Conservation (phyloP, 805 yeast genomes). For the Yamadazyma philogaea region DNA sequence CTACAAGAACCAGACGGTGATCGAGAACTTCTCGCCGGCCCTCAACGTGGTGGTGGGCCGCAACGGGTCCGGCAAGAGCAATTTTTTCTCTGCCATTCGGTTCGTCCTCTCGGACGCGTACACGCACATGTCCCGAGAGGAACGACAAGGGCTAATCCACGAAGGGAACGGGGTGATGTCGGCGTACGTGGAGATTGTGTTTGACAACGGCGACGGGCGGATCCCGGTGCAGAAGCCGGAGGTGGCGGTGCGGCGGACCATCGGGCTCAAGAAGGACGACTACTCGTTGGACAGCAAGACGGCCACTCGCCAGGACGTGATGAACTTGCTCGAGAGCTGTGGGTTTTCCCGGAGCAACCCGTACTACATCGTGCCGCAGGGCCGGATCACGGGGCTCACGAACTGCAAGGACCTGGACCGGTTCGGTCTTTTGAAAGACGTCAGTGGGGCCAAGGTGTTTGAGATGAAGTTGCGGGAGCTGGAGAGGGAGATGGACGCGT, state of each 20-base stretch:
- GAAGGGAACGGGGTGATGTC: constrained; percentile 91
- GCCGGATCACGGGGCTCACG: constrained; percentile 81
- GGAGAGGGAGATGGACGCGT: constrained; percentile 69
- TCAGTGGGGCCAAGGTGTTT: constrained; percentile 92
- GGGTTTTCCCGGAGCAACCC: constrained; percentile 91
- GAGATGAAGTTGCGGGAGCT: constrained; percentile 80
- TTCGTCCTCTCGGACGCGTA: constrained; percentile 90
- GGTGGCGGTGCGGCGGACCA: constrained; percentile 77
- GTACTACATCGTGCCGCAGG: constrained; percentile 96
- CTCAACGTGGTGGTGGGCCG: constrained; percentile 84
- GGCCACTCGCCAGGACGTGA: constrained; percentile 75
- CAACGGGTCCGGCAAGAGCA: constrained; percentile 96
- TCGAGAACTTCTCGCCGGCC: constrained; percentile 73
- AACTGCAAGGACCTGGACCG: constrained; percentile 87
- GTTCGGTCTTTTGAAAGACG: constrained; percentile 75
- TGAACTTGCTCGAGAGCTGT: constrained; percentile 81
- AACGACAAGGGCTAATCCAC: constrained; percentile 81
- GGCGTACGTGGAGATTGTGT: constrained; percentile 86
- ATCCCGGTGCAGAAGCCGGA: constrained; percentile 69
- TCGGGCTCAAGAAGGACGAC: constrained; percentile 91
- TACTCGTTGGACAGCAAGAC: constrained; percentile 78
- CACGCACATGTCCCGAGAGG: constrained; percentile 78
- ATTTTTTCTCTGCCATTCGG: constrained; percentile 91
- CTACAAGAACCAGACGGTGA: constrained; percentile 75
- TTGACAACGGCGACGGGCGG: constrained; percentile 76